phyloP scores from a whole-genome alignment of 1,139 yeast species.

The Citeromyces hawaiiensis region DNA sequence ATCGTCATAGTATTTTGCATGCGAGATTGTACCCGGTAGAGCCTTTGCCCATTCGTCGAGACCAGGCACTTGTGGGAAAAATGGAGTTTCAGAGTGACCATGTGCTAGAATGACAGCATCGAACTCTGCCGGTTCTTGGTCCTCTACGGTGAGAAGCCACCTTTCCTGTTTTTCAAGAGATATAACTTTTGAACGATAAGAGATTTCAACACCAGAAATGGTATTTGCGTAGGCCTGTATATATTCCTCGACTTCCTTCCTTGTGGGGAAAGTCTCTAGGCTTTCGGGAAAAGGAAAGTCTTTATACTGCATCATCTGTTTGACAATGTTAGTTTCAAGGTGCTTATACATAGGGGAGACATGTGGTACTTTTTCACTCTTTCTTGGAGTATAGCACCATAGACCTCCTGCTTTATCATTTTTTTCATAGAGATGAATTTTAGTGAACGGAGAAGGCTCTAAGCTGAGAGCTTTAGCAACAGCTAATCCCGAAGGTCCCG shows the following conservation, averaged over 20 bases:
- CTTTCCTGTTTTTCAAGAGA: constrained; percentile 12
- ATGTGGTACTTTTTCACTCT: constrained; percentile 7
- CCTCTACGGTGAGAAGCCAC: constrained; percentile 12
- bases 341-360: constrained; percentile 32
- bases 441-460: constrained; percentile 21
- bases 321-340: constrained; percentile 32
- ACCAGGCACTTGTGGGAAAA: constrained; percentile 29
- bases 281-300: constrained; percentile 21
- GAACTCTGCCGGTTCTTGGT: constrained; percentile 11
- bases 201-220: constrained; percentile 17
- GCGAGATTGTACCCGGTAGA: constrained; percentile 22
- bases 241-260: constrained; percentile 25
- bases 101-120: constrained; percentile 33
- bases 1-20: constrained; percentile 28
- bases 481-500: constrained; percentile 37
- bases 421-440: constrained; percentile 30
- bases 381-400: constrained; percentile 24
- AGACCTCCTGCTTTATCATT: constrained; percentile 30
- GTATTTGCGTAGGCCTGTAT: constrained; percentile 20
- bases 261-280: constrained; percentile 21
- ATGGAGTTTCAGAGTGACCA: constrained; percentile 35
- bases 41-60: constrained; percentile 21
- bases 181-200: constrained; percentile 15
- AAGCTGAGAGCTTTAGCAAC: constrained; percentile 30
- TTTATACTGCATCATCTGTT: constrained; percentile 28